A percentile compares a stretch with the other conserved stretches of the same genome.
These are phyloP conservation scores for Bidens hawaiensis DNA, from an alignment of 140 eudicot genomes.

Conservation along the genomic window DNA sequence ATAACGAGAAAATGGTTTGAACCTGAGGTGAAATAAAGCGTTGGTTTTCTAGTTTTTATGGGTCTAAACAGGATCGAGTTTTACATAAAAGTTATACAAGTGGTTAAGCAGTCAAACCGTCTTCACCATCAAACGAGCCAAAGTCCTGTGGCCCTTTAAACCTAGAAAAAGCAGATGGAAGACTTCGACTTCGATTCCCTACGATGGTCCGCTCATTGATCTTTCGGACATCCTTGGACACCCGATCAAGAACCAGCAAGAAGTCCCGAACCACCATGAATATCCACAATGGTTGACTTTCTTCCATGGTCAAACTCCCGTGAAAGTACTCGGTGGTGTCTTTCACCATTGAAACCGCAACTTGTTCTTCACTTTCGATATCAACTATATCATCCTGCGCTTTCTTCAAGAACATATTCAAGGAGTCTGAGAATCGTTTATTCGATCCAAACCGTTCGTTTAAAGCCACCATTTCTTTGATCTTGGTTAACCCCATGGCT, in stretches of 20 bases:
- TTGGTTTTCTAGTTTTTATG: not conserved
- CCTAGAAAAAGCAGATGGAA: conserved; percentile 33
- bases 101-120: not conserved
- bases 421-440: conserved; percentile 29
- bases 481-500: conserved; percentile 38
- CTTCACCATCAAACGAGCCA: conserved; percentile 39
- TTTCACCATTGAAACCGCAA: conserved; percentile 47
- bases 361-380: conserved; percentile 40
- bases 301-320: conserved; percentile 56
- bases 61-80: conserved; percentile 10
- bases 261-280: conserved; percentile 76
- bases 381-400: conserved; percentile 38
- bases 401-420: conserved; percentile 53
- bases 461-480: conserved; percentile 38
- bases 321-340: conserved; percentile 69
- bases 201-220: conserved; percentile 55
- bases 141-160: conserved; percentile 17
- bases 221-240: conserved; percentile 72
- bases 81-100: conserved; percentile 9
- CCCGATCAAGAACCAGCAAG: conserved; percentile 49
- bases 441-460: conserved; percentile 26
- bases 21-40: not conserved
- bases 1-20: not conserved
- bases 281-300: conserved; percentile 57
- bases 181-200: conserved; percentile 23